Percentiles rank a stretch among this genome's conserved stretches.
Evolutionary conservation across 306 rosid genomes (phyloP).

Genomic region (Rubus parviflorus): DNA sequence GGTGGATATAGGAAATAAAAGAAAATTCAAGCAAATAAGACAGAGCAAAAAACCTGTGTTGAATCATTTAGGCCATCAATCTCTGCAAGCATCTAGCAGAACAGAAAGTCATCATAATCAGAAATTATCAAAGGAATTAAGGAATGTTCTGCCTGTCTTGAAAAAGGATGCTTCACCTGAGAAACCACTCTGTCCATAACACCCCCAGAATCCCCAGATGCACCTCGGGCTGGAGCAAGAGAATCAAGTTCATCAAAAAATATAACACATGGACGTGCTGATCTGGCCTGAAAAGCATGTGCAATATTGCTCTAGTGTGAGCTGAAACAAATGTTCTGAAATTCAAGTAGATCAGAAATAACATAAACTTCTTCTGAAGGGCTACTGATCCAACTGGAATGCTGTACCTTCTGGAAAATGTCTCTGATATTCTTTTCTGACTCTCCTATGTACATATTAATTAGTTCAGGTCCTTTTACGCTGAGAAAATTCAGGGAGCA

Average conservation of each 20-base stretch:
- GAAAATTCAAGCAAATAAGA: background rate
- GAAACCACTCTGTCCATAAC: slow-evolving; percentile 99
- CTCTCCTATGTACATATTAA: slow-evolving; percentile 98
- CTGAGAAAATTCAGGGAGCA: slow-evolving; percentile 94
- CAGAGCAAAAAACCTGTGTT: slow-evolving; percentile 54
- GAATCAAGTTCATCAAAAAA: slow-evolving; percentile 96
- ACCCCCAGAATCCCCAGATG: slow-evolving; percentile 96
- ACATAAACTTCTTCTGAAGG: slow-evolving; percentile 17
- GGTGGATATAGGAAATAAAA: background rate
- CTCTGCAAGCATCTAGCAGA: slow-evolving; percentile 91
- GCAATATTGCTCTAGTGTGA: slow-evolving; percentile 7
- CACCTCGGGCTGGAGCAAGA: slow-evolving; percentile 98
- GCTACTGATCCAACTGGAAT: slow-evolving; percentile 24
- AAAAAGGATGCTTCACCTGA: slow-evolving; percentile 57
- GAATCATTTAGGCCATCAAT: slow-evolving; percentile 94
- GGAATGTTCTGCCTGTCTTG: background rate
- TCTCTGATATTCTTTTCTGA: slow-evolving; percentile 93
- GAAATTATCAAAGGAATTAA: slow-evolving; percentile 26
- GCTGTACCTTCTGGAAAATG: slow-evolving; percentile 79
- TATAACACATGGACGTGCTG: slow-evolving; percentile 96
- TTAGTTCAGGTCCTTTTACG: slow-evolving; percentile 94
- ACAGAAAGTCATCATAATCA: slow-evolving; percentile 24
- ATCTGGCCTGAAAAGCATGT: slow-evolving; percentile 67
- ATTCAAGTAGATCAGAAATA: background rate
- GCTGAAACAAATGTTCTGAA: slow-evolving; percentile 15